Evolutionary conservation across 169 alveolate species (phyloP).

Genomic region (Eimeria sp.): DNA sequence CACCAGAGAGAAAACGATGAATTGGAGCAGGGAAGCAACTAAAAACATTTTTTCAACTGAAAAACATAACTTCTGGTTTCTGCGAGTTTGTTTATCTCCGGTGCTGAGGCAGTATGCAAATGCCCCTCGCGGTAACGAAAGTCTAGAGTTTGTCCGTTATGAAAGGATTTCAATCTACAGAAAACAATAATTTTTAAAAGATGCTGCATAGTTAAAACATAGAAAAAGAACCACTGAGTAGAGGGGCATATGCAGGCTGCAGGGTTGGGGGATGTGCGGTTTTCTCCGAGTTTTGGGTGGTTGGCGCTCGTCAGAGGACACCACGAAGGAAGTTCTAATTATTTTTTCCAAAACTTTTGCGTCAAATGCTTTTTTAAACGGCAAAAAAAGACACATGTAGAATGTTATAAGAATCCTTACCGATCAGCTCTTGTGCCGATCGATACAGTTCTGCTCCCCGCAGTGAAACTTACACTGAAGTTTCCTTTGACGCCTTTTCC

Average conservation of each 20-base stretch:
- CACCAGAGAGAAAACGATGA: too few relatives aligned
- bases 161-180: not conserved
- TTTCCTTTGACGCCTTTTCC: not conserved
- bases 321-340: not conserved
- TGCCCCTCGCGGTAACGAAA: not conserved
- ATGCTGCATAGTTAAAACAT: not conserved
- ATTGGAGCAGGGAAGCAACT: too few relatives aligned
- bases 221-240: not conserved
- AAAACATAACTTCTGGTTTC: too few relatives aligned
- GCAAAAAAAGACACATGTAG: not conserved
- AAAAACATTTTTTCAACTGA: too few relatives aligned
- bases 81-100: too few relatives aligned
- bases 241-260: not conserved
- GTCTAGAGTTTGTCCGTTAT: not conserved
- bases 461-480: not conserved
- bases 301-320: not conserved
- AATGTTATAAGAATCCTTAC: not conserved
- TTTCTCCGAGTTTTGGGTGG: not conserved
- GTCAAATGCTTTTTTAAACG: not conserved
- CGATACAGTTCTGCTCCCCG: constrained; percentile 43
- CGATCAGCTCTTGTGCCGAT: not conserved
- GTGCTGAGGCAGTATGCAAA: too few relatives aligned
- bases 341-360: not conserved
- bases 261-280: constrained; percentile 14
- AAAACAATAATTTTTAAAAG: not conserved